phyloP scores from a whole-genome alignment of 2,329 filamentous ascomycete species.

The Alternaria postmessia region DNA sequence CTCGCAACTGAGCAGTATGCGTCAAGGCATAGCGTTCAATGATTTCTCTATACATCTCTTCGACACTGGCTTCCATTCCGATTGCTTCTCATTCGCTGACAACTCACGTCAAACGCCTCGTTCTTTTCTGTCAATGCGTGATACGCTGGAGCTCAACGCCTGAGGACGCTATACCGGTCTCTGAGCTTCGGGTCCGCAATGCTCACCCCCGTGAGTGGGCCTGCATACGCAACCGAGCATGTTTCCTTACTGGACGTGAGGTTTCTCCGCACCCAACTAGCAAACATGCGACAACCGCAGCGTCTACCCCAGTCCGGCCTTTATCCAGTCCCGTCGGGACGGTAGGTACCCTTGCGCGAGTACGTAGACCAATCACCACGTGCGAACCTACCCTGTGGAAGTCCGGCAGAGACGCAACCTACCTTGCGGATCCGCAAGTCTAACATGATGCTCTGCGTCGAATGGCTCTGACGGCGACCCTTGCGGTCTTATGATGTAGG shows the following conservation, averaged over 20 bases:
- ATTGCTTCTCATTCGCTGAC: slow-evolving; percentile 1
- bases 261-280: slow-evolving; percentile 38
- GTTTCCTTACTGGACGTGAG: slow-evolving; percentile 19
- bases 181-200: slow-evolving; percentile 38
- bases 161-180: slow-evolving; percentile 3
- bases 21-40: background rate
- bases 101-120: background rate
- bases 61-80: background rate
- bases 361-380: slow-evolving; percentile 33
- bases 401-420: slow-evolving; percentile 18
- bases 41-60: background rate
- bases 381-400: slow-evolving; percentile 16
- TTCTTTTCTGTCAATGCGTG: slow-evolving; percentile 1
- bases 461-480: slow-evolving; percentile 16
- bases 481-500: slow-evolving; percentile 18
- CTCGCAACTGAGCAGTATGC: background rate
- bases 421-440: slow-evolving; percentile 45
- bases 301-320: slow-evolving; percentile 30
- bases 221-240: slow-evolving; percentile 22
- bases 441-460: slow-evolving; percentile 16
- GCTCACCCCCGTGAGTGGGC: slow-evolving; percentile 25
- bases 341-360: slow-evolving; percentile 27
- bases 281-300: slow-evolving; percentile 25
- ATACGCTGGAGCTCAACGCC: slow-evolving; percentile 18
- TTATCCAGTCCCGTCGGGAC: slow-evolving; percentile 27